A percentile compares a stretch with the other conserved stretches of the same genome.
phyloP scores from a whole-genome alignment of 2,329 filamentous ascomycete genomes.

The Xylaria sp. region DNA sequence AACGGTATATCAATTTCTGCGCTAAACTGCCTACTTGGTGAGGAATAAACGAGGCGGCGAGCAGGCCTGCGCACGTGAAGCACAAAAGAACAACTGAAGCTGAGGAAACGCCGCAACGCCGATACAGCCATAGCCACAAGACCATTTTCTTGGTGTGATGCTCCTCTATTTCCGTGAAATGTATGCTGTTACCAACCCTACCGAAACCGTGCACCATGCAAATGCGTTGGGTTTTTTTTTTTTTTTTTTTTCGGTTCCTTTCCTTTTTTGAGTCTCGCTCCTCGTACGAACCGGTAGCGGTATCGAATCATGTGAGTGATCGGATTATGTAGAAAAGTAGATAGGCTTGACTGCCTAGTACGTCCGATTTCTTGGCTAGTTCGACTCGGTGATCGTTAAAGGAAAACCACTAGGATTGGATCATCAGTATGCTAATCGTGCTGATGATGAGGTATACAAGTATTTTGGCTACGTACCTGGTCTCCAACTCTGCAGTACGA shows the following conservation, averaged over 20 bases:
- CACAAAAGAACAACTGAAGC: constrained; percentile 21
- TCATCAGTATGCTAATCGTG: constrained; percentile 18
- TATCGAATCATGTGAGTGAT: constrained; percentile 52
- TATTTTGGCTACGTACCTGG: constrained; percentile 60
- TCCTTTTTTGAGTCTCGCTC: not conserved
- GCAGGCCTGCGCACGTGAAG: not conserved
- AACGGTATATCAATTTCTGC: not conserved
- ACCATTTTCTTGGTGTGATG: constrained; percentile 31
- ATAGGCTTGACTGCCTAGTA: constrained; percentile 87
- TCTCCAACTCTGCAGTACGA: constrained; percentile 87
- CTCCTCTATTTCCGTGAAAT: constrained; percentile 40
- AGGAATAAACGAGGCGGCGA: constrained; percentile 5
- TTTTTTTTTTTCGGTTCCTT: too few relatives aligned
- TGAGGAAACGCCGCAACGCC: constrained; percentile 29
- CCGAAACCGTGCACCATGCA: constrained; percentile 41
- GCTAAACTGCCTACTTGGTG: not conserved
- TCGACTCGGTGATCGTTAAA: constrained; percentile 97
- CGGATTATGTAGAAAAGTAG: constrained; percentile 86
- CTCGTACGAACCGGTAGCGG: not conserved
- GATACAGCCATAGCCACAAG: constrained; percentile 16
- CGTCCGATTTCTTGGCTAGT: constrained; percentile 83
- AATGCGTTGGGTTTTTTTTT: constrained; percentile 40
- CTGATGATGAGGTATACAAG: not conserved
- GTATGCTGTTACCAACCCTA: constrained; percentile 28
- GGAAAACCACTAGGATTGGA: constrained; percentile 78